Evolutionary conservation across 2,329 filamentous ascomycete genomes (phyloP).

Genomic region (Aspergillus sp.): DNA sequence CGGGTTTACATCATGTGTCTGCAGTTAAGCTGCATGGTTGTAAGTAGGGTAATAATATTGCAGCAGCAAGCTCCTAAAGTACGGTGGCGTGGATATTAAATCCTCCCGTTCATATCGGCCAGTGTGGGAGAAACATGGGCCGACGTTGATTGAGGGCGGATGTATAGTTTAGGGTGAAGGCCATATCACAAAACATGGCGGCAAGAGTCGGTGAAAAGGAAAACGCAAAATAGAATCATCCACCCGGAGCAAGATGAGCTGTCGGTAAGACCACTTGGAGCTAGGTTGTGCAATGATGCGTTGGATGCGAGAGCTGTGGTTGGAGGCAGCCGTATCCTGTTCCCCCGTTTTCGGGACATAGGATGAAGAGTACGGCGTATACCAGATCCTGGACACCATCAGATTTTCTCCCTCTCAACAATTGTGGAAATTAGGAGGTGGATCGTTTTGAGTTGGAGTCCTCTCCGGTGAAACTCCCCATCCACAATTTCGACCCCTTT

Average conservation of each 20-base stretch:
- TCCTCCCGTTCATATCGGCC: background rate
- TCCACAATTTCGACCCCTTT: conserved; percentile 2
- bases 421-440: conserved; percentile 23
- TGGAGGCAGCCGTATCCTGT: conserved; percentile 11
- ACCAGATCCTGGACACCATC: conserved; percentile 26
- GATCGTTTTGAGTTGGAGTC: conserved; percentile 11
- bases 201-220: conserved; percentile 11
- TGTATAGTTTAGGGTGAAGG: background rate
- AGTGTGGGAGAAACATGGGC: background rate
- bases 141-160: background rate
- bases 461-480: background rate
- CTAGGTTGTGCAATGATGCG: conserved; percentile 9
- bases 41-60: background rate
- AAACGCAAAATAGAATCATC: conserved; percentile 5
- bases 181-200: no score
- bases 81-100: background rate
- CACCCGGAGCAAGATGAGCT: background rate
- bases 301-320: conserved; percentile 2
- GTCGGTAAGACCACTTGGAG: conserved; percentile 7
- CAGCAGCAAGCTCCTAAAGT: no score
- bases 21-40: background rate
- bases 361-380: conserved; percentile 29
- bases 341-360: conserved; percentile 19
- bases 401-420: conserved; percentile 16
- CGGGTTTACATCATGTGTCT: background rate